Evolutionary conservation across 345 rosid genomes (phyloP), one percentile per base, ranked within the genome.

Genomic region (Brassica nigra): DNA sequence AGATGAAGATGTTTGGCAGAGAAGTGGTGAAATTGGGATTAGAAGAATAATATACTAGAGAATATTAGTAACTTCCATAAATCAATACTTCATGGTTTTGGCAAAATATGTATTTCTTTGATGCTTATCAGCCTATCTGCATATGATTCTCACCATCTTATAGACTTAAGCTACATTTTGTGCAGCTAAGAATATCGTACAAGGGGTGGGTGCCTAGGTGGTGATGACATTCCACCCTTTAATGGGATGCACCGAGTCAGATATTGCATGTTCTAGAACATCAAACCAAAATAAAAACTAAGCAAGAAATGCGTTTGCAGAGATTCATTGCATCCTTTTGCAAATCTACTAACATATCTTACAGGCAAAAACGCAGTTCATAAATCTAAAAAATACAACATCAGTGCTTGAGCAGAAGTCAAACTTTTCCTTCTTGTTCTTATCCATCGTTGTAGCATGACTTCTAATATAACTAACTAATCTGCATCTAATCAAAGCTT

Each of bases 1-100:
- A 18, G 94, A 89, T 42, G 93, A 89, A 36, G 80, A 69, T 9
- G 18, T 18, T 18, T 80, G 59, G 75, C 92, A 86, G 47, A 68
- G 90, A 71, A 76, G 79, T 18, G 97, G 92, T 68, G 95, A 49
- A 97, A 92, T 70, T 95, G 97, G 94, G 95, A 18, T 34, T 95
- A 79, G 85, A 83, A 66, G 59, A 55, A 44, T 31, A 31, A 4
- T 73, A 59, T 36, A 16, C 18, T 71, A 42, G 42, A 72, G 20
- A 44, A 31, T 36, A 47, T 31, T 64, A 34, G 79, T 64, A 65
- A 65, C 29, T 57, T 52, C 4, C 23, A 14, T 70, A 5, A 69
- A 23, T n/a, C 55, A n/a, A 16, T 36, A 54, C 58, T 70, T 11
- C 10, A 6, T 34, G 27, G 31, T 55, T 75, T 77, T 62, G 66